A percentile compares a stretch with the other conserved stretches of the same genome.
These are phyloP conservation scores for Fusarium decemcellulare DNA, from an alignment of 2,329 filamentous ascomycete genomes.

Conservation along the genomic window DNA sequence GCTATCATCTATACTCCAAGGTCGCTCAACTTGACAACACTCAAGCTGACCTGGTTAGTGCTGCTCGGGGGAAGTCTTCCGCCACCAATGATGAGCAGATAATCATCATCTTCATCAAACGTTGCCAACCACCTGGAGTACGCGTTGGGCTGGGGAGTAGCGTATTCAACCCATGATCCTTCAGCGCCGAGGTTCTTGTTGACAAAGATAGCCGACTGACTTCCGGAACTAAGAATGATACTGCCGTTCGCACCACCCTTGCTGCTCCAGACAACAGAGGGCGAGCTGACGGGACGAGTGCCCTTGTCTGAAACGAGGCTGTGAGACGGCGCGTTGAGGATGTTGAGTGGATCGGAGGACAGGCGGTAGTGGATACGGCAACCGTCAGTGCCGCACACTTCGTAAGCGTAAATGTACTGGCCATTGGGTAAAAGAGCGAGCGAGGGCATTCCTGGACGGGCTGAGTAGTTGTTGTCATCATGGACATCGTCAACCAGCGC, in stretches of 20 bases:
- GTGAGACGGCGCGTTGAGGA: constrained; percentile 48
- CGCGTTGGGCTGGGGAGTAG: constrained; percentile 52
- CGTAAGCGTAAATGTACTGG: constrained; percentile 71
- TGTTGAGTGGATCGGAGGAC: constrained; percentile 54
- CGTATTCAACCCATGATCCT: constrained; percentile 53
- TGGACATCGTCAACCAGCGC: constrained; percentile 70
- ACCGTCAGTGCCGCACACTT: constrained; percentile 64
- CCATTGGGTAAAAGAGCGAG: constrained; percentile 70
- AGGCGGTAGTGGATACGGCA: constrained; percentile 62
- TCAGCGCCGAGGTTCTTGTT: constrained; percentile 58
- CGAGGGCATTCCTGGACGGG: constrained; percentile 78
- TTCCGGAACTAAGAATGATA: constrained; percentile 58
- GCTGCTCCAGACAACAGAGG: constrained; percentile 60
- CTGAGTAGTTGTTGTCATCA: constrained; percentile 69
- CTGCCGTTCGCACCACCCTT: constrained; percentile 61
- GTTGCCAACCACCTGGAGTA: constrained; percentile 56
- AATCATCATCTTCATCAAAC: constrained; percentile 52
- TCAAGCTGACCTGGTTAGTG: constrained; percentile 59
- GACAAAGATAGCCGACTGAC: constrained; percentile 56
- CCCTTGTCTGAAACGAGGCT: constrained; percentile 52
- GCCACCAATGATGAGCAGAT: constrained; percentile 59
- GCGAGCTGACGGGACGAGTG: constrained; percentile 56
- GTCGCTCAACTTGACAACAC: constrained; percentile 47
- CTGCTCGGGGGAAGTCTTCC: constrained; percentile 62
- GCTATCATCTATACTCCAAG: neutral